Percentiles rank a stretch among this genome's conserved stretches.
These are phyloP conservation scores for Aureobasidium sp. DNA, from an alignment of 2,329 filamentous ascomycete species.

Conservation along the genomic window DNA sequence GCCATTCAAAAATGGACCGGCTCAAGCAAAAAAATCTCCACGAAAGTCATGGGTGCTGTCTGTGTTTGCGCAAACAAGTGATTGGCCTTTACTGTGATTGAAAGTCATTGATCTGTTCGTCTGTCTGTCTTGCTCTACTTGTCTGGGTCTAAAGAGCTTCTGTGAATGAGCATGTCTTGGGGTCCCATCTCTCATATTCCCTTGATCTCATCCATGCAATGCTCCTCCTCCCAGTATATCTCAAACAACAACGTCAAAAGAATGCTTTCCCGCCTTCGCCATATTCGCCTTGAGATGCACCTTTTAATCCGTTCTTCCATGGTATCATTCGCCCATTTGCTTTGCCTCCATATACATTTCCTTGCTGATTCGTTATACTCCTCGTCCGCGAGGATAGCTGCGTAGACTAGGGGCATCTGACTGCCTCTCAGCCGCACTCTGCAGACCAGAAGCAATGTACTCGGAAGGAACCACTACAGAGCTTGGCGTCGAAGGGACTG, in stretches of 20 bases:
- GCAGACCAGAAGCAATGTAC: slow-evolving; percentile 1
- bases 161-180: background rate
- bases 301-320: background rate
- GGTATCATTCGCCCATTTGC: slow-evolving; percentile 1
- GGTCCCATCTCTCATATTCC: background rate
- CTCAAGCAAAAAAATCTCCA: slow-evolving; percentile 1
- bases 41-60: background rate
- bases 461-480: background rate
- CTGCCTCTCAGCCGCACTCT: background rate
- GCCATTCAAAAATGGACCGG: slow-evolving; percentile 9
- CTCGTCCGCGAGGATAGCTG: background rate
- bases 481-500: slow-evolving; percentile 59
- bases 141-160: background rate
- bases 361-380: background rate
- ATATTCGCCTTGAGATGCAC: slow-evolving; percentile 7
- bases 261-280: background rate
- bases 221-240: background rate
- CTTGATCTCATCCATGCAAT: background rate
- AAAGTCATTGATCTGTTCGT: background rate
- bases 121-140: background rate
- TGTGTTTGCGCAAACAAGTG: background rate
- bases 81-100: background rate
- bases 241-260: background rate
- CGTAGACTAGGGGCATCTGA: slow-evolving; percentile 7
- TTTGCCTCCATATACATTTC: background rate